Percentiles rank a stretch among this genome's conserved stretches.
These are phyloP conservation scores for Trypanosoma congolense DNA, from an alignment of 208 protist species.

Conservation along the genomic window DNA sequence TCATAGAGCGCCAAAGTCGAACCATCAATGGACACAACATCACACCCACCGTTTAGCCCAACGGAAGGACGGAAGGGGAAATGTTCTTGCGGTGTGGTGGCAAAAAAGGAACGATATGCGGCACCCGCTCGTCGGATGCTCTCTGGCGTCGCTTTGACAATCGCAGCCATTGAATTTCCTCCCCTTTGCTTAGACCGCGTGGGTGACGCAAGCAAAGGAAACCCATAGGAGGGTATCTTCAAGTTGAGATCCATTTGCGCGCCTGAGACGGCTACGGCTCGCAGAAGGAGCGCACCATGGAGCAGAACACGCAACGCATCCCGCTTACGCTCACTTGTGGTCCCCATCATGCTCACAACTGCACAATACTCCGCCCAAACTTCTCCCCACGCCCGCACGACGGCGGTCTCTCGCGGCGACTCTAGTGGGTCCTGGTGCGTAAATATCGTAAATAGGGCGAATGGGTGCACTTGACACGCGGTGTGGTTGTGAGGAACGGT, in stretches of 20 bases:
- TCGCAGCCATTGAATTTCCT: conserved; percentile 13
- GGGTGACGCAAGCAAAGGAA: conserved; percentile 67
- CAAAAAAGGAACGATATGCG: conserved; percentile 73
- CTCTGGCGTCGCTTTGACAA: conserved; percentile 47
- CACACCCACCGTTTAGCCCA: conserved; percentile 75
- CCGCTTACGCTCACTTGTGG: conserved; percentile 62
- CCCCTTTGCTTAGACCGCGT: conserved; percentile 31
- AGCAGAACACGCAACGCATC: conserved; percentile 75
- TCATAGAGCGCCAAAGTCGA: conserved; percentile 69
- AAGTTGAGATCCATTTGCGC: conserved; percentile 69
- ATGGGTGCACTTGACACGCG: conserved; percentile 71
- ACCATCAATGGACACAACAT: conserved; percentile 67
- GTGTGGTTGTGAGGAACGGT: conserved; percentile 67
- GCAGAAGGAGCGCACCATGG: conserved; percentile 72
- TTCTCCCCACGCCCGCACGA: conserved; percentile 79
- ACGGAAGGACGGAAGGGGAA: conserved; percentile 68
- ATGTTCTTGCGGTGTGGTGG: conserved; percentile 48
- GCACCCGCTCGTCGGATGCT: conserved; percentile 56
- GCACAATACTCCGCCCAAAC: conserved; percentile 80
- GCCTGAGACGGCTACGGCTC: conserved; percentile 63
- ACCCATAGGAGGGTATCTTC: conserved; percentile 74
- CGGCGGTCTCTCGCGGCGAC: conserved; percentile 32
- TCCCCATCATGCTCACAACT: conserved; percentile 51
- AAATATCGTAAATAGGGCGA: conserved; percentile 78
- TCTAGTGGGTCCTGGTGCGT: conserved; percentile 65